Evolutionary conservation across 2,329 filamentous ascomycete genomes (phyloP).

Genomic region (Harringtonia aguacate): DNA sequence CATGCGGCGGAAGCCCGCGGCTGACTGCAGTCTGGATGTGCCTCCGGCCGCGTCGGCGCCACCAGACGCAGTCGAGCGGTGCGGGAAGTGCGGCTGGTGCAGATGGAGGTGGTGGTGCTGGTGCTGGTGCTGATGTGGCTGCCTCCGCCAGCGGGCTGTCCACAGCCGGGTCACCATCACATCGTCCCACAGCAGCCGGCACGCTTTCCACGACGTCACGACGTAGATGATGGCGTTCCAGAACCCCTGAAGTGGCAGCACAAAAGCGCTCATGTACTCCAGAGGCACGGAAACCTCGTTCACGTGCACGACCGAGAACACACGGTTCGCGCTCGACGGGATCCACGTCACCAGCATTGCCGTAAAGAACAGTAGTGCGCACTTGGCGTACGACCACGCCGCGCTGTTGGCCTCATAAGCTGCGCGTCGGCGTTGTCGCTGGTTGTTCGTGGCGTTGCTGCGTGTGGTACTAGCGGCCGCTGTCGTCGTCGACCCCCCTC

Average conservation of each 20-base stretch:
- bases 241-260: constrained; percentile 72
- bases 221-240: constrained; percentile 77
- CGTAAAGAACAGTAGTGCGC: constrained; percentile 60
- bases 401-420: constrained; percentile 48
- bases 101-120: constrained; percentile 12
- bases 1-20: no score
- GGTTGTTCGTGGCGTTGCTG: constrained; percentile 12
- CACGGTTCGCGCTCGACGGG: constrained; percentile 65
- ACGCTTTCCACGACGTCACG: constrained; percentile 56
- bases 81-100: neutral
- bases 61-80: neutral
- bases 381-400: constrained; percentile 60
- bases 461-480: constrained; percentile 1
- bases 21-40: no score
- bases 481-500: neutral
- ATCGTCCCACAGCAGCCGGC: constrained; percentile 35
- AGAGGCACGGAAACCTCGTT: constrained; percentile 44
- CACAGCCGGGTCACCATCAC: constrained; percentile 16
- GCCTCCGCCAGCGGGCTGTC: no score
- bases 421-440: constrained; percentile 22
- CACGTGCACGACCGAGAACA: constrained; percentile 55
- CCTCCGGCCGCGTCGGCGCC: no score
- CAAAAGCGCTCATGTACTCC: constrained; percentile 60
- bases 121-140: neutral
- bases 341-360: constrained; percentile 66